These are phyloP conservation scores for Leptographium wingfieldii DNA, from an alignment of 2,329 filamentous ascomycete species.

Conservation along the genomic window DNA sequence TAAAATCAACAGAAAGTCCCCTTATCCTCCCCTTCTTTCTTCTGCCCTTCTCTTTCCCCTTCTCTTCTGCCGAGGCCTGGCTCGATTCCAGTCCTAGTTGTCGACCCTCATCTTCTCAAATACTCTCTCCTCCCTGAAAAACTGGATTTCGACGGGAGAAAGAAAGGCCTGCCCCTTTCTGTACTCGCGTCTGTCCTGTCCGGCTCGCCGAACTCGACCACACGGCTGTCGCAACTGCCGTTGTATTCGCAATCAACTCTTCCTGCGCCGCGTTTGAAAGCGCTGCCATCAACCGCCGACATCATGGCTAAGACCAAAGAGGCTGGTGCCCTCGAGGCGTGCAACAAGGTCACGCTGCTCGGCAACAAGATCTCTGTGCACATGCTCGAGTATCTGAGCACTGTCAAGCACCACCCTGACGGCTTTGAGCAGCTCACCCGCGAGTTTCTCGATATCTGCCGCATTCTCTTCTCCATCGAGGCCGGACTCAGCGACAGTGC, in stretches of 20 bases:
- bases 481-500: constrained; percentile 44
- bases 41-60: neutral
- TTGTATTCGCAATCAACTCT: neutral
- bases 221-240: neutral
- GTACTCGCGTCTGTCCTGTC: neutral
- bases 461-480: constrained; percentile 56
- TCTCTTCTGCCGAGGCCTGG: neutral
- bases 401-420: constrained; percentile 38
- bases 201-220: neutral
- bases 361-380: constrained; percentile 53
- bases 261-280: neutral
- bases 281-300: neutral
- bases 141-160: constrained; percentile 2
- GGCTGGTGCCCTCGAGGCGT: constrained; percentile 32
- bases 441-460: constrained; percentile 55
- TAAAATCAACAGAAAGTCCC: neutral
- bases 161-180: constrained; percentile 4
- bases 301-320: constrained; percentile 18
- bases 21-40: neutral
- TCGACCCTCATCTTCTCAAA: neutral
- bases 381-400: constrained; percentile 50
- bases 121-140: neutral
- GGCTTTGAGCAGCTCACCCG: constrained; percentile 48
- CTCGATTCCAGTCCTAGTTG: neutral
- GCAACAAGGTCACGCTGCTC: constrained; percentile 43